Evolutionary conservation across 257 asterid genomes (phyloP), one percentile per base, ranked within the genome.

Genomic region (Primulina tabacum): DNA sequence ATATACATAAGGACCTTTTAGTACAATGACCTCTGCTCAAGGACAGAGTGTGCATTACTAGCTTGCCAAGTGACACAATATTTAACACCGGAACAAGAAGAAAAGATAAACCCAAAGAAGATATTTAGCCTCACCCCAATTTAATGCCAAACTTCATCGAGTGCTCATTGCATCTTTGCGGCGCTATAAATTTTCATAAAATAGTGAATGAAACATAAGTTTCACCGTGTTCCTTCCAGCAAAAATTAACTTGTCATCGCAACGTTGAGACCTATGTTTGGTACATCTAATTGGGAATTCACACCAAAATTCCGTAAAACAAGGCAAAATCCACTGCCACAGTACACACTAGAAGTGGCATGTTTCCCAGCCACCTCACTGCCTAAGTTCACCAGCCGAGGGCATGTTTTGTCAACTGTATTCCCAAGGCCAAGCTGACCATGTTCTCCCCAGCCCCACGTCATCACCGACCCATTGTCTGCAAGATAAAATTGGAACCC

Each of bases 371-470:
- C 53, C 0, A 14, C 24, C 55, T 72, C 76, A 55, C 64, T 43
- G 74, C 78, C 77, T 53, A 81, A 77, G 70, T 24, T 71, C 69
- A 89, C 89, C 28, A 75, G 64, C 67, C 43, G 89, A 57, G 97
- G 99, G 17, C 34, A 34, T 29, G 79, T 71, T 74, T 83, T 83
- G 73, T 94, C 94, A 3, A 21, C 47, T 28, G 87, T 65, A 80
- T 81, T 80, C 64, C 97, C 97, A 69, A 89, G 75, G 38, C 99
- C 99, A 64, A 94, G 95, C 73, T 94, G 99, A 30, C 97, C 97
- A 24, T 93, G 99, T 85, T 93, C 99, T 18, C 96, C 97, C 99
- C 99, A 93, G n/a, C 99, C 99, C 96, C 96, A 93, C 28, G 96
- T 83, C 92, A 90, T 77, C 64, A 93, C 79, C 11, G 75, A 78